These are phyloP conservation scores for Ophiobolus disseminans DNA, from an alignment of 2,329 filamentous ascomycete genomes.

Conservation along the genomic window DNA sequence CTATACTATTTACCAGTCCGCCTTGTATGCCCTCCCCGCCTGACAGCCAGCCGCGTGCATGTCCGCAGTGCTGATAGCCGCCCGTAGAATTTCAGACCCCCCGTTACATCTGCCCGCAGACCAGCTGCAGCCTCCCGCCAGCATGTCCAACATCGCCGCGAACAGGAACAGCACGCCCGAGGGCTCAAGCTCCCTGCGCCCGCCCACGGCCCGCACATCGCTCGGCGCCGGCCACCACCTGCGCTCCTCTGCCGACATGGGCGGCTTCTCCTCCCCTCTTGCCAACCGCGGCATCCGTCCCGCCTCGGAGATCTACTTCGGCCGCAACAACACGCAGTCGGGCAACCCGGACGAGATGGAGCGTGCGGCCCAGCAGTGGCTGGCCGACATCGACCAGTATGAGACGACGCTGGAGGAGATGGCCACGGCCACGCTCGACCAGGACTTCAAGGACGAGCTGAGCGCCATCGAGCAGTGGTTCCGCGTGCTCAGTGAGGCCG, in stretches of 20 bases:
- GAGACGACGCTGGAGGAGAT: conserved; percentile 99
- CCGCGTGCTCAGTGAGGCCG: conserved; percentile 93
- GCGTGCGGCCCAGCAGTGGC: conserved; percentile 96
- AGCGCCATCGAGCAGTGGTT: conserved; percentile 99
- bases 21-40: conserved; percentile 11
- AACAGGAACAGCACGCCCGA: conserved; percentile 99
- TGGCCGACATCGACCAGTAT: conserved; percentile 98
- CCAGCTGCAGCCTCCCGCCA: conserved; percentile 17
- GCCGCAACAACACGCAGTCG: conserved; percentile 72
- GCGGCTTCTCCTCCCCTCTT: conserved; percentile 74
- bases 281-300: conserved; percentile 84
- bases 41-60: neutral
- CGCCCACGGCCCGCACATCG: conserved; percentile 76
- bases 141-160: conserved; percentile 59
- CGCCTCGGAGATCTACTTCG: conserved; percentile 91
- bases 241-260: conserved; percentile 95
- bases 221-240: conserved; percentile 83
- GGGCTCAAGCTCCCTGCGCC: conserved; percentile 81
- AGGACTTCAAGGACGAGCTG: conserved; percentile 99
- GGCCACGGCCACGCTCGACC: conserved; percentile 96
- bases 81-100: conserved; percentile 3
- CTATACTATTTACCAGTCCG: conserved; percentile 4
- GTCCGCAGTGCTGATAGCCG: neutral
- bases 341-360: conserved; percentile 84
- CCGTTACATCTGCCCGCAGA: neutral